Conservation (phyloP, 2,329 filamentous ascomycete genomes). For the Colletotrichum sp. region DNA sequence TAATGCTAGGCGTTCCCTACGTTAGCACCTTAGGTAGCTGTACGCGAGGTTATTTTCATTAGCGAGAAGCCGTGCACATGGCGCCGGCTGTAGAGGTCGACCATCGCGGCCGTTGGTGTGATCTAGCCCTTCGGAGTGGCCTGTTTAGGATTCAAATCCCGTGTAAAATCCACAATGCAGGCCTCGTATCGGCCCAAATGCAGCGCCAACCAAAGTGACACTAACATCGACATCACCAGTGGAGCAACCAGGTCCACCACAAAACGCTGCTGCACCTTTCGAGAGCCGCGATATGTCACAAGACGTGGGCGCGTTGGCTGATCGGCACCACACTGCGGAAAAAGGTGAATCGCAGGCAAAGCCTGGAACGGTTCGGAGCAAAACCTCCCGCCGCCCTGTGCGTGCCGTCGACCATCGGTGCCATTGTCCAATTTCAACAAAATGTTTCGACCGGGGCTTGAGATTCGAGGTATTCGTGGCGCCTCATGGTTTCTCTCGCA, state of each 20-base stretch:
- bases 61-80: neutral
- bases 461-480: neutral
- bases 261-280: neutral
- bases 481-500: neutral
- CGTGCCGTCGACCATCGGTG: neutral
- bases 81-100: neutral
- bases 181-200: neutral
- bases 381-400: neutral
- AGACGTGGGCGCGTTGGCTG: neutral
- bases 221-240: neutral
- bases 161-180: neutral
- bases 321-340: neutral
- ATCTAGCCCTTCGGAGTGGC: neutral
- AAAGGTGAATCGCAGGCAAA: neutral
- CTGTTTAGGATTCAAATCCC: neutral
- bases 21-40: neutral
- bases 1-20: neutral
- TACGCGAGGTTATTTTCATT: neutral
- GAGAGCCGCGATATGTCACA: neutral
- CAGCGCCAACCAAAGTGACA: neutral
- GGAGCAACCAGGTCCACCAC: neutral
- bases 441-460: neutral
- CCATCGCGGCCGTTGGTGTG: neutral
- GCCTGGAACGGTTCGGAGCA: neutral
- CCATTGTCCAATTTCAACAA: neutral